A percentile compares a stretch with the other conserved stretches of the same genome.
Conservation (phyloP, 441 rosid species). For the Mallotus repandus region DNA sequence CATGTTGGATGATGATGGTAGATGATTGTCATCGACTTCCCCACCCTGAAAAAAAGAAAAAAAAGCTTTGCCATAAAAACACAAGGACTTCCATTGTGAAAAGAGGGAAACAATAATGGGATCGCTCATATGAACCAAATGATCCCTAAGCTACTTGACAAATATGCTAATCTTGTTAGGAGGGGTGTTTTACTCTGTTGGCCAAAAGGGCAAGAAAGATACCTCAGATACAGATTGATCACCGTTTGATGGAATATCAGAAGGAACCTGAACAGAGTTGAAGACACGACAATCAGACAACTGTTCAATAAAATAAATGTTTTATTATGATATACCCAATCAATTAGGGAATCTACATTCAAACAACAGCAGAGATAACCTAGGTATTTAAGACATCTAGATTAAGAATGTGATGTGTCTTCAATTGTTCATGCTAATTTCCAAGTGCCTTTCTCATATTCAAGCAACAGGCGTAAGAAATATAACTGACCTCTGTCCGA, state of each 20-base stretch:
- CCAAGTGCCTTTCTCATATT: constrained; percentile 4
- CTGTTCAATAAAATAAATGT: background rate
- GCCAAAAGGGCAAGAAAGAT: constrained; percentile 12
- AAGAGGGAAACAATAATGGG: background rate
- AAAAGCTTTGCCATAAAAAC: background rate
- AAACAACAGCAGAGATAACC: background rate
- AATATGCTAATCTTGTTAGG: background rate
- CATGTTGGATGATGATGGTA: constrained; percentile 67
- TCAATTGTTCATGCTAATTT: too few relatives aligned
- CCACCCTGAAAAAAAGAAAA: constrained; percentile 47
- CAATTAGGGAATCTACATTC: background rate
- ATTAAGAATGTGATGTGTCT: too few relatives aligned
- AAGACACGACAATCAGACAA: constrained; percentile 18
- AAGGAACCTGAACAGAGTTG: constrained; percentile 62
- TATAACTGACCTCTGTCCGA: constrained; percentile 71
- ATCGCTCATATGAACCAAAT: background rate
- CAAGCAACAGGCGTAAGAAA: constrained; percentile 9
- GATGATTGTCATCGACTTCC: constrained; percentile 36
- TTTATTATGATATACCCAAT: constrained; percentile 7
- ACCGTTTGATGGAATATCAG: constrained; percentile 50
- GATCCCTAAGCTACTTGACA: background rate
- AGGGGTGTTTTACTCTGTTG: background rate
- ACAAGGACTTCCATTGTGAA: background rate
- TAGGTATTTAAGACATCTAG: background rate
- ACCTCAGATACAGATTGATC: constrained; percentile 44